These are phyloP conservation scores for Linnemannia zychae DNA, from an alignment of 192 early-diverging fungal species.

Conservation along the genomic window DNA sequence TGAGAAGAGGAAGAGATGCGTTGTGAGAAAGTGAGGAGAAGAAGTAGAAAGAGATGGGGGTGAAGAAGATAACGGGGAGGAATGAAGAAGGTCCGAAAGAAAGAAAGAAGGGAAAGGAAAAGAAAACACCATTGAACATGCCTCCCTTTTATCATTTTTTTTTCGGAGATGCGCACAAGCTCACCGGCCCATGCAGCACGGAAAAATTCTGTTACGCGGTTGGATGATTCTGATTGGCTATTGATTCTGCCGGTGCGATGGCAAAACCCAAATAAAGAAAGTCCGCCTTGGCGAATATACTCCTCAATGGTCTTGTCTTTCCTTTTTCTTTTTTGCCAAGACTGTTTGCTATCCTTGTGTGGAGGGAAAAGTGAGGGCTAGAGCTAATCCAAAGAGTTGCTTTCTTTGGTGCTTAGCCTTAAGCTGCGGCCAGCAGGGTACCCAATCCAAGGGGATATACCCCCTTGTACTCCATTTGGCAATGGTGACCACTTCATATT, in stretches of 20 bases:
- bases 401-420: not conserved
- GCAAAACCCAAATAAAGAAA: not conserved
- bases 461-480: not conserved
- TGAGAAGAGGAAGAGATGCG: too few relatives aligned
- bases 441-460: not conserved
- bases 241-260: not conserved
- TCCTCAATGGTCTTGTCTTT: not conserved
- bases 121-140: too few relatives aligned
- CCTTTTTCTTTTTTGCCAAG: not conserved
- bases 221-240: not conserved
- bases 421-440: not conserved
- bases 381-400: not conserved
- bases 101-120: too few relatives aligned
- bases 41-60: not conserved
- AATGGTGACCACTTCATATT: too few relatives aligned
- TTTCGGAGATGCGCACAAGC: too few relatives aligned
- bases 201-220: slow-evolving; percentile 12
- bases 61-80: not conserved
- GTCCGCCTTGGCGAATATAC: not conserved
- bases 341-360: not conserved
- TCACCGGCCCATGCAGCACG: not conserved
- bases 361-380: not conserved
- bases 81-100: too few relatives aligned
- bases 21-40: too few relatives aligned
- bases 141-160: too few relatives aligned